phyloP scores from a whole-genome alignment of 2,329 filamentous ascomycete genomes.

The Fusarium equiseti region DNA sequence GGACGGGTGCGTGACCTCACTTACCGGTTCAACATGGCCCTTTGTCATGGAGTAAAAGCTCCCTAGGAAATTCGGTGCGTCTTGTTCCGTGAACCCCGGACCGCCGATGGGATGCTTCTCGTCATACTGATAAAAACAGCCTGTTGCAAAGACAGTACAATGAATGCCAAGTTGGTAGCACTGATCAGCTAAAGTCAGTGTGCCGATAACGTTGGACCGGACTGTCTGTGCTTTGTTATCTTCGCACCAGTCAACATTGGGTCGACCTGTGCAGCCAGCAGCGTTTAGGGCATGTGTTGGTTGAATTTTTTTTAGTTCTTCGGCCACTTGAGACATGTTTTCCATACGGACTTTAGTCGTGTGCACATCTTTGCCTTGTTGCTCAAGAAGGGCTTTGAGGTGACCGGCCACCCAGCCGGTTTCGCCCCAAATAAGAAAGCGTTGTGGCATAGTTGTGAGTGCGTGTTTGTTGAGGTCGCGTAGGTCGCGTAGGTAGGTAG shows the following conservation, averaged over 20 bases:
- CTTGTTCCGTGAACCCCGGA: slow-evolving; percentile 70
- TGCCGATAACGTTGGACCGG: slow-evolving; percentile 75
- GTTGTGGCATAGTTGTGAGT: not conserved
- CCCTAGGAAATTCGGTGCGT: slow-evolving; percentile 72
- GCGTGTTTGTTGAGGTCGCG: too few relatives aligned
- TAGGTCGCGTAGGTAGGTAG: too few relatives aligned
- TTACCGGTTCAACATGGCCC: slow-evolving; percentile 65
- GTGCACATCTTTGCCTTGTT: slow-evolving; percentile 70
- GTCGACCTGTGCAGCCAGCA: slow-evolving; percentile 70
- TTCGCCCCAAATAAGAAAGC: slow-evolving; percentile 71
- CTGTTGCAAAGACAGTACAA: slow-evolving; percentile 74
- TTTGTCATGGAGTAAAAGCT: slow-evolving; percentile 70
- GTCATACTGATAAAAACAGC: slow-evolving; percentile 76
- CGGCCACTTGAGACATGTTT: slow-evolving; percentile 64
- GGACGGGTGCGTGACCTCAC: not conserved
- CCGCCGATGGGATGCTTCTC: slow-evolving; percentile 68
- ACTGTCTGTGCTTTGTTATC: slow-evolving; percentile 76
- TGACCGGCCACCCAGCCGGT: slow-evolving; percentile 73
- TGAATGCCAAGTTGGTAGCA: slow-evolving; percentile 71
- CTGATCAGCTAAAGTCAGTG: slow-evolving; percentile 71
- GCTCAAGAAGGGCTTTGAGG: slow-evolving; percentile 68
- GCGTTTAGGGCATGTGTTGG: slow-evolving; percentile 76
- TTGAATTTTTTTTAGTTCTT: slow-evolving; percentile 68
- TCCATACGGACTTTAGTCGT: slow-evolving; percentile 75
- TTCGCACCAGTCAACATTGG: slow-evolving; percentile 54